Evolutionary conservation across 306 rosid species (phyloP).

Genomic region (Sesbania bispinosa): DNA sequence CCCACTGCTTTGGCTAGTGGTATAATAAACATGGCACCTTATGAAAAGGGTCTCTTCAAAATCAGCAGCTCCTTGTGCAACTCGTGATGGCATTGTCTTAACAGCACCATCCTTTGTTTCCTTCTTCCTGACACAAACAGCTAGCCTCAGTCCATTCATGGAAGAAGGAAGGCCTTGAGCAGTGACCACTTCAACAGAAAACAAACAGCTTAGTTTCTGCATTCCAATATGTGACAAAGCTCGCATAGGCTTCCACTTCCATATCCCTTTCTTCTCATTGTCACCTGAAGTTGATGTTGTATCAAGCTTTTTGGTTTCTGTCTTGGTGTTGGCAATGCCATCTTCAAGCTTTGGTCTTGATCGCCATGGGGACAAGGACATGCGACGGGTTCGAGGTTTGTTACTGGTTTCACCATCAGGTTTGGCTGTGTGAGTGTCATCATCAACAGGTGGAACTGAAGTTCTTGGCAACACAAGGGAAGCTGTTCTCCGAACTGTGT

Average conservation of each 20-base stretch:
- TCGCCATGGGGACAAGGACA: constrained; percentile 95
- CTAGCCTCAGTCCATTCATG: constrained; percentile 86
- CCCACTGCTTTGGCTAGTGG: constrained; percentile 36
- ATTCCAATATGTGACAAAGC: constrained; percentile 87
- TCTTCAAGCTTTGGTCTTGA: constrained; percentile 57
- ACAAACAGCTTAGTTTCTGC: constrained; percentile 80
- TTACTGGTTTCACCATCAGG: constrained; percentile 25
- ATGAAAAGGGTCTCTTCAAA: constrained; percentile 93
- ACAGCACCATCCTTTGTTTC: constrained; percentile 94
- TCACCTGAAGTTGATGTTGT: constrained; percentile 26
- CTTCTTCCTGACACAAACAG: constrained; percentile 81
- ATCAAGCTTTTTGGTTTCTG: constrained; percentile 37
- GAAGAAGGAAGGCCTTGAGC: constrained; percentile 92
- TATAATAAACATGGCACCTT: constrained; percentile 69
- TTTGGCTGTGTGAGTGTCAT: neutral
- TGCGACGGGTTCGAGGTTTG: constrained; percentile 52
- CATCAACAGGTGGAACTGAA: constrained; percentile 50
- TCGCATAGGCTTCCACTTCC: constrained; percentile 95
- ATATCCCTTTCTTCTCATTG: constrained; percentile 66
- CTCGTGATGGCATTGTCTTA: constrained; percentile 93
- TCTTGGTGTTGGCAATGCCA: constrained; percentile 14
- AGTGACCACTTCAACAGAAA: constrained; percentile 76
- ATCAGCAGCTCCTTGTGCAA: constrained; percentile 88
- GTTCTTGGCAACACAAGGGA: constrained; percentile 84
- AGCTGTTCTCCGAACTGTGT: constrained; percentile 71